Evolutionary conservation across 2,329 filamentous ascomycete genomes (phyloP).

Genomic region (Claviceps sp.): DNA sequence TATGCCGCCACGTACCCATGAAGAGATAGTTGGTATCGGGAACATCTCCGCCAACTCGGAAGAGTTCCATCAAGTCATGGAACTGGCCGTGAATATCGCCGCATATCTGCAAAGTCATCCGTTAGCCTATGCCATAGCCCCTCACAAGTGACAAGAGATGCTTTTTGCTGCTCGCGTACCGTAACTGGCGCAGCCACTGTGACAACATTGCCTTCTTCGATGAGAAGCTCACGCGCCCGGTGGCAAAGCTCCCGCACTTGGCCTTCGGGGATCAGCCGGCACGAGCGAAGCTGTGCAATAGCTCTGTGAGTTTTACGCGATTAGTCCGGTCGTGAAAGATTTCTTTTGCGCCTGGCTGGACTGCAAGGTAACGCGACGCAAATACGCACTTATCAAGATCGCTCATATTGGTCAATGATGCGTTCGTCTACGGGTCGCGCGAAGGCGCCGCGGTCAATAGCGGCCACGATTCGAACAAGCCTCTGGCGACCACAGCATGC

Average conservation of each 20-base stretch:
- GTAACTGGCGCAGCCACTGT: constrained; percentile 91
- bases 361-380: too few relatives aligned
- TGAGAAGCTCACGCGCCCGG: constrained; percentile 88
- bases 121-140: neutral
- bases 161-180: constrained; percentile 31
- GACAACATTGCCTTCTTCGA: constrained; percentile 96
- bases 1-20: constrained; percentile 52
- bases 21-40: constrained; percentile 95
- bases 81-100: constrained; percentile 96
- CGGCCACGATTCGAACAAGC: constrained; percentile 6
- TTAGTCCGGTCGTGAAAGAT: neutral
- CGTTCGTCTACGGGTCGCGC: constrained; percentile 1
- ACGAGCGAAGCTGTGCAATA: constrained; percentile 89
- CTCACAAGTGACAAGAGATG: neutral
- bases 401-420: constrained; percentile 50
- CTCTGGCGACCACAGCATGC: constrained; percentile 14
- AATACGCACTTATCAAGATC: constrained; percentile 72
- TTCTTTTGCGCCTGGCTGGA: neutral
- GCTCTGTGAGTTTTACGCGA: constrained; percentile 41
- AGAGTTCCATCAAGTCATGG: constrained; percentile 93
- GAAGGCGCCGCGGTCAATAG: constrained; percentile 9
- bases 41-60: constrained; percentile 83
- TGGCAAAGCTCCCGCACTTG: constrained; percentile 96
- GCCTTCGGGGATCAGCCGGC: constrained; percentile 86
- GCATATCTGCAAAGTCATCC: constrained; percentile 54